These are phyloP conservation scores for Trichothecium sympodiale DNA, from an alignment of 2,329 filamentous ascomycete species.

Conservation along the genomic window DNA sequence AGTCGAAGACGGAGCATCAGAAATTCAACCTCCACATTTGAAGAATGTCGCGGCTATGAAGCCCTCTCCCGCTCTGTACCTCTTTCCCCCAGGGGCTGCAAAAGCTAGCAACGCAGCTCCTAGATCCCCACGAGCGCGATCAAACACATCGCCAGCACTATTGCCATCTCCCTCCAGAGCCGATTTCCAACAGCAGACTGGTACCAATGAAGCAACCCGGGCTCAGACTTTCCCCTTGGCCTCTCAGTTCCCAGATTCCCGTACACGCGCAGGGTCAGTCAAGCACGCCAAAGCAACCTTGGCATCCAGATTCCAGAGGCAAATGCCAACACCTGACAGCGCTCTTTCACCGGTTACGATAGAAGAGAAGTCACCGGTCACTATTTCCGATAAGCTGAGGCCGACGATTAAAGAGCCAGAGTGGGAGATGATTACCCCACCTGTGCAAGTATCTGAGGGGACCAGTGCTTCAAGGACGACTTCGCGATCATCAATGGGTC, in stretches of 20 bases:
- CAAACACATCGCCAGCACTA: constrained; percentile 43
- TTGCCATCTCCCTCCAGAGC: constrained; percentile 30
- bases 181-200: constrained; percentile 15
- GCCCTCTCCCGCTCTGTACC: constrained; percentile 30
- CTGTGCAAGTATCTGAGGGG: constrained; percentile 17
- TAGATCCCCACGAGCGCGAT: constrained; percentile 31
- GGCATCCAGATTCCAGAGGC: constrained; percentile 1
- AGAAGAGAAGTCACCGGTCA: constrained; percentile 14
- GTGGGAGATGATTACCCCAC: constrained; percentile 36
- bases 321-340: not conserved
- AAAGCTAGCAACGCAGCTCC: constrained; percentile 12
- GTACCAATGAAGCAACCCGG: not conserved
- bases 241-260: not conserved
- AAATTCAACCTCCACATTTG: constrained; percentile 31
- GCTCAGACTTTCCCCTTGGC: constrained; percentile 3
- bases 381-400: constrained; percentile 18
- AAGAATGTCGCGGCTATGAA: constrained; percentile 13
- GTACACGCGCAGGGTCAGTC: not conserved
- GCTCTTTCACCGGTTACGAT: constrained; percentile 4
- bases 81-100: constrained; percentile 29
- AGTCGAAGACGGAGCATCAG: constrained; percentile 23
- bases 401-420: constrained; percentile 28
- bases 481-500: constrained; percentile 3
- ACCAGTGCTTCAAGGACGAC: constrained; percentile 1
- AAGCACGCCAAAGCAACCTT: not conserved